Evolutionary conservation across 768 basidiomycete genomes (phyloP).

Genomic region (Rhodotorula toruloides): DNA sequence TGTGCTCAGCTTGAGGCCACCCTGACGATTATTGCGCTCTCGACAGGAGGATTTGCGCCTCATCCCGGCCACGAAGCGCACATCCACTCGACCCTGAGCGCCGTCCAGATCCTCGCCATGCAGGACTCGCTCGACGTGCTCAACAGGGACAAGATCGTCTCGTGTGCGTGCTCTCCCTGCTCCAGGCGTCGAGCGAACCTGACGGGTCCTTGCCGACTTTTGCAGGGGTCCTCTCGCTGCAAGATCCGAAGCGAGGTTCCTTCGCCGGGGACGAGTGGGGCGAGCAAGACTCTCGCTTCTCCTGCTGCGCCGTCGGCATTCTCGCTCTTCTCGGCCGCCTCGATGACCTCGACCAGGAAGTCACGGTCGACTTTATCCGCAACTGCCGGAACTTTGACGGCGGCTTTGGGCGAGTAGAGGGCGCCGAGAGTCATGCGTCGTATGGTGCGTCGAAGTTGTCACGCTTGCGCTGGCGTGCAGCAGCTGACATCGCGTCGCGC

Average conservation of each 20-base stretch:
- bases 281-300: conserved; percentile 87
- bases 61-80: conserved; percentile 92
- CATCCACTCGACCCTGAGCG: conserved; percentile 76
- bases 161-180: conserved; percentile 56
- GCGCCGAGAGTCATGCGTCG: conserved; percentile 87
- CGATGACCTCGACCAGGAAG: conserved; percentile 60
- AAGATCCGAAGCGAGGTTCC: conserved; percentile 70
- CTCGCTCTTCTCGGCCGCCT: conserved; percentile 75
- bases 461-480: too few species aligned
- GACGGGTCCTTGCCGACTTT: neutral
- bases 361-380: conserved; percentile 65
- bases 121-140: conserved; percentile 72
- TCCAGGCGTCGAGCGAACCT: neutral
- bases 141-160: conserved; percentile 63
- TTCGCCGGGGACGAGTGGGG: conserved; percentile 88
- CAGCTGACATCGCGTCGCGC: neutral
- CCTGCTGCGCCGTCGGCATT: conserved; percentile 76
- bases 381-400: conserved; percentile 91
- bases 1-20: too few species aligned
- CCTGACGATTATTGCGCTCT: neutral
- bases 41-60: conserved; percentile 73
- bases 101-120: conserved; percentile 82
- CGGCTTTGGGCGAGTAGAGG: conserved; percentile 75
- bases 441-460: conserved; percentile 59
- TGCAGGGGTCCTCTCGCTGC: conserved; percentile 74